Conservation (phyloP, 2,329 filamentous ascomycete species). For the Emericellopsis cladophorae region DNA sequence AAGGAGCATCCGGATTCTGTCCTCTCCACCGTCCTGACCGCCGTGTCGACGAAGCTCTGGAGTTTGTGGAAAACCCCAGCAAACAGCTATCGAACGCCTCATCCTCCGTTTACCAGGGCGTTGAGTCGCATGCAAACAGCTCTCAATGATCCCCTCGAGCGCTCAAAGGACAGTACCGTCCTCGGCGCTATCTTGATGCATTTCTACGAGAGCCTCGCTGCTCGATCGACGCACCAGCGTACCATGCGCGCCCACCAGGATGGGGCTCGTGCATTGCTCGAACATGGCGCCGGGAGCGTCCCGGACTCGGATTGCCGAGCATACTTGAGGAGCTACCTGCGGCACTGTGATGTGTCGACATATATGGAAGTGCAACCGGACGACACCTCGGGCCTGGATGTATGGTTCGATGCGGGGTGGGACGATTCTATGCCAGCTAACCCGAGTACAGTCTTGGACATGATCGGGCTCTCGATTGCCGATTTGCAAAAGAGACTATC, state of each 20-base stretch:
- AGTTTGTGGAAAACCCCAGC: slow-evolving; percentile 5
- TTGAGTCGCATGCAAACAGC: slow-evolving; percentile 5
- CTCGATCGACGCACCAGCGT: slow-evolving; percentile 4
- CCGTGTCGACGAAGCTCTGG: slow-evolving; percentile 6
- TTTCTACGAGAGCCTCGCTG: slow-evolving; percentile 6
- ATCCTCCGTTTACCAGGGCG: slow-evolving; percentile 4
- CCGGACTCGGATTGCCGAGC: slow-evolving; percentile 4
- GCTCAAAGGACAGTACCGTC: slow-evolving; percentile 5
- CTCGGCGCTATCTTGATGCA: slow-evolving; percentile 6
- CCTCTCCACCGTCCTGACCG: slow-evolving; percentile 5
- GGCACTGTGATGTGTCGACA: slow-evolving; percentile 7
- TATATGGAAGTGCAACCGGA: slow-evolving; percentile 5
- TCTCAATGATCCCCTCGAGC: slow-evolving; percentile 6
- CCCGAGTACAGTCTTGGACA: slow-evolving; percentile 6
- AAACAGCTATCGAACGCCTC: slow-evolving; percentile 5
- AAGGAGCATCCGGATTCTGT: slow-evolving; percentile 5
- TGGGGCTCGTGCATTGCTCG: slow-evolving; percentile 7
- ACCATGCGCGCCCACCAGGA: slow-evolving; percentile 6
- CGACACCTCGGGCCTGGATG: slow-evolving; percentile 4
- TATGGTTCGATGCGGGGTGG: slow-evolving; percentile 6
- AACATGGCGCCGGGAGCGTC: slow-evolving; percentile 3
- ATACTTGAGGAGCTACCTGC: slow-evolving; percentile 5
- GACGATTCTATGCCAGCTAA: slow-evolving; percentile 5
- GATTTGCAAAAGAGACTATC: slow-evolving; percentile 3
- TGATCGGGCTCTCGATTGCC: slow-evolving; percentile 7